phyloP scores from a whole-genome alignment of 1,284 basidiomycete species.

The Ustilago tritici region DNA sequence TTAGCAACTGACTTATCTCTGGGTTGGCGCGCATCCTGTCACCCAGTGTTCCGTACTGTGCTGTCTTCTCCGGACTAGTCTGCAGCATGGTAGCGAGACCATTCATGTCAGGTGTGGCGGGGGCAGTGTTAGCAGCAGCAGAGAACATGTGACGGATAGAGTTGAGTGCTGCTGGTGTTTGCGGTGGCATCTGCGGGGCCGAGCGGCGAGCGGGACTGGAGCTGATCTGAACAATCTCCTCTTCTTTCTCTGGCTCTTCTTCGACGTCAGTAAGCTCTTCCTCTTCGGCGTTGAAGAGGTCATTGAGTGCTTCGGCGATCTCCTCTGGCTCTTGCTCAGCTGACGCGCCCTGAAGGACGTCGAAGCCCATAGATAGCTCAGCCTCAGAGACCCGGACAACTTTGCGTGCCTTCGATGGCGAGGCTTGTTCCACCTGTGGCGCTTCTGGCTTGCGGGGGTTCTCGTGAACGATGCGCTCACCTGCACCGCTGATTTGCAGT shows the following conservation, averaged over 20 bases:
- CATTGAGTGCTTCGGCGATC: slow-evolving; percentile 39
- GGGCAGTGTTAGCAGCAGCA: slow-evolving; percentile 15
- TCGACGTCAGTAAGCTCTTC: slow-evolving; percentile 38
- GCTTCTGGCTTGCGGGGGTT: neutral
- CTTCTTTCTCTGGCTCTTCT: slow-evolving; percentile 31
- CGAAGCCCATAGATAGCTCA: slow-evolving; percentile 45
- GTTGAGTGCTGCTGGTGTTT: slow-evolving; percentile 36
- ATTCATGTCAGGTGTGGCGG: slow-evolving; percentile 35
- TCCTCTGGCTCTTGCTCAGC: slow-evolving; percentile 19
- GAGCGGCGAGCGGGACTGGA: slow-evolving; percentile 18
- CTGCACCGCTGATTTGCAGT: slow-evolving; percentile 40
- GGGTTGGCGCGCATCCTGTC: slow-evolving; percentile 45
- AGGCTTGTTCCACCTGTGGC: slow-evolving; percentile 7
- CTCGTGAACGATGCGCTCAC: slow-evolving; percentile 36
- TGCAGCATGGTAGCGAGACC: slow-evolving; percentile 26
- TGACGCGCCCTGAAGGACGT: slow-evolving; percentile 21
- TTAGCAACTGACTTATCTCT: slow-evolving; percentile 26
- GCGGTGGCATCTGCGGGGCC: slow-evolving; percentile 7
- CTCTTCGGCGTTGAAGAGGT: slow-evolving; percentile 41
- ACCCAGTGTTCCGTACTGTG: slow-evolving; percentile 35
- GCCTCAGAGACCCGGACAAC: slow-evolving; percentile 42
- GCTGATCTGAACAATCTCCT: slow-evolving; percentile 35
- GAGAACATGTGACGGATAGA: slow-evolving; percentile 38
- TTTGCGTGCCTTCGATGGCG: slow-evolving; percentile 31
- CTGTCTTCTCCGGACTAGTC: slow-evolving; percentile 15